phyloP scores from a whole-genome alignment of 306 rosid species.

The Pyrus pyrifolia region DNA sequence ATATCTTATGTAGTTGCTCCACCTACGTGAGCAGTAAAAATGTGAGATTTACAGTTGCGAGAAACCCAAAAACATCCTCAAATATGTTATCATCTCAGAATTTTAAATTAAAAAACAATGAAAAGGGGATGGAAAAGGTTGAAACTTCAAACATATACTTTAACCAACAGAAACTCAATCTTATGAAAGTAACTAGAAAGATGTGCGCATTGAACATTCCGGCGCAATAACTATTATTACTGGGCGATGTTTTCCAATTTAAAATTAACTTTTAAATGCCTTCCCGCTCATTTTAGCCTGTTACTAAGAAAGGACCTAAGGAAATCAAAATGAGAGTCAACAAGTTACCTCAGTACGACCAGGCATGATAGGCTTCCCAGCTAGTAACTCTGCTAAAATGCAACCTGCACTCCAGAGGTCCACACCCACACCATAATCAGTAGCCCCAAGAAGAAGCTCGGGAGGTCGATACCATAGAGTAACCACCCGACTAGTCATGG shows the following conservation, averaged over 20 bases:
- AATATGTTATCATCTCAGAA: background rate
- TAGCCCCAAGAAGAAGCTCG: slow-evolving; percentile 92
- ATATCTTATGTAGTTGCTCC: slow-evolving; percentile 94
- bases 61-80: background rate
- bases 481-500: slow-evolving; percentile 95
- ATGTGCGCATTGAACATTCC: background rate
- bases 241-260: background rate
- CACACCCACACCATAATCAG: slow-evolving; percentile 75
- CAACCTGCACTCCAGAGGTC: slow-evolving; percentile 99
- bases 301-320: slow-evolving; percentile 5
- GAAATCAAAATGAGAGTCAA: slow-evolving; percentile 16
- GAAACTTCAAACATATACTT: background rate
- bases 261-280: background rate
- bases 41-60: slow-evolving; percentile 7
- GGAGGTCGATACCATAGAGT: slow-evolving; percentile 98
- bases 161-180: background rate
- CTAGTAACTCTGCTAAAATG: slow-evolving; percentile 86
- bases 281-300: background rate
- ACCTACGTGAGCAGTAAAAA: slow-evolving; percentile 45
- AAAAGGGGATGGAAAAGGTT: background rate
- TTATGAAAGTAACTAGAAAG: background rate
- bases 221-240: background rate
- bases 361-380: slow-evolving; percentile 96
- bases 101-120: background rate
- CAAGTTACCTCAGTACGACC: slow-evolving; percentile 90